Conservation (phyloP, 164 flowering plant species). For the Magnolia officinalis region DNA sequence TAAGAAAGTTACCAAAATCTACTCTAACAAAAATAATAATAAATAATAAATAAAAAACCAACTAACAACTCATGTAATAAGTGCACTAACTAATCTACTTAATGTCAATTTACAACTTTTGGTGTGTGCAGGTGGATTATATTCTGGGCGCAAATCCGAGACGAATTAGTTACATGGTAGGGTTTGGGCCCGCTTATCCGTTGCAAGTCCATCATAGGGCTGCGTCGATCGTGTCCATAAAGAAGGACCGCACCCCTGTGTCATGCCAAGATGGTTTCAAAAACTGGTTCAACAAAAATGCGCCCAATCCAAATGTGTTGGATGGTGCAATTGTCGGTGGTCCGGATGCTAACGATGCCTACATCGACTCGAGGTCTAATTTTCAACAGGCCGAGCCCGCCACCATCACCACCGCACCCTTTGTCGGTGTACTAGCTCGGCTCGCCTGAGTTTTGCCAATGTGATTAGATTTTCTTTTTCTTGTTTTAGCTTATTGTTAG, state of each 20-base stretch:
- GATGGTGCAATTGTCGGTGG: conserved; percentile 61
- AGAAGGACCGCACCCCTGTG: conserved; percentile 30
- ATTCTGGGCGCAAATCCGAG: conserved; percentile 56
- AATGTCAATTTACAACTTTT: neutral
- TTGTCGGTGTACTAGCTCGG: conserved; percentile 31
- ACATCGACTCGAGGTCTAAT: conserved; percentile 33
- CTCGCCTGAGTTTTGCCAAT: conserved; percentile 8
- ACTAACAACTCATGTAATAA: no score
- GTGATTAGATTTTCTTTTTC: no score
- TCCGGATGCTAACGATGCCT: conserved; percentile 46
- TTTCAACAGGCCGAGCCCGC: conserved; percentile 46
- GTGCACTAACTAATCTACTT: no score
- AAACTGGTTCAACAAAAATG: conserved; percentile 36
- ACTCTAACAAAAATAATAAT: no score
- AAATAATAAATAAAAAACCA: no score
- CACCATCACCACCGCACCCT: conserved; percentile 37
- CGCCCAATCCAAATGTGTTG: conserved; percentile 54
- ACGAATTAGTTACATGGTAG: conserved; percentile 62
- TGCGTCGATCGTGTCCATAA: conserved; percentile 59
- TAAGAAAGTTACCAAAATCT: no score
- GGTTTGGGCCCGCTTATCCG: conserved; percentile 51
- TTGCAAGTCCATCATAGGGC: conserved; percentile 53
- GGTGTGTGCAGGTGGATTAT: conserved; percentile 40
- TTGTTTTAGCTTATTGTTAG: no score
- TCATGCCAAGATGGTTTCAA: conserved; percentile 46